Conservation (phyloP, 768 basidiomycete species). For the Trametes coccinea region DNA sequence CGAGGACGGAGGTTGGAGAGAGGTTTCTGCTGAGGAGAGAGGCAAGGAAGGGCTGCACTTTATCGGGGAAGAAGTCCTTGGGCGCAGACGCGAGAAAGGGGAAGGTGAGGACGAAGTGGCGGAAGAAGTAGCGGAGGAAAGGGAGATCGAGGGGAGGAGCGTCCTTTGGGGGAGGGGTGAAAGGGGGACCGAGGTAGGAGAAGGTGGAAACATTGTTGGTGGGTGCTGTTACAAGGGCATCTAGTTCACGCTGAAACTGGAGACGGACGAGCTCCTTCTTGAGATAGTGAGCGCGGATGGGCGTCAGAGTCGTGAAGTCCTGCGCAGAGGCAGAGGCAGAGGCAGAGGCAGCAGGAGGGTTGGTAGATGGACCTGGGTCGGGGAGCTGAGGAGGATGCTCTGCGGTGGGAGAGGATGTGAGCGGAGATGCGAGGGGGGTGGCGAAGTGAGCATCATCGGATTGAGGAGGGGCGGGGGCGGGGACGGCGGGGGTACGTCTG, state of each 20-base stretch:
- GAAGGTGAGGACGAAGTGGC: constrained; percentile 91
- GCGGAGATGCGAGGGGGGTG: constrained; percentile 23
- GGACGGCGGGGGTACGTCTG: constrained; percentile 7
- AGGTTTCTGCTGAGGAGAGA: constrained; percentile 82
- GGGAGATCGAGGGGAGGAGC: constrained; percentile 71
- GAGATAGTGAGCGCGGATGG: constrained; percentile 94
- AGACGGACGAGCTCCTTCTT: constrained; percentile 93
- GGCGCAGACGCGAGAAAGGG: constrained; percentile 92
- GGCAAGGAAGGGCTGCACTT: constrained; percentile 92
- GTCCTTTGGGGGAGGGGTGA: constrained; percentile 66
- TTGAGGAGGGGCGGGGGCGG: constrained; percentile 2
- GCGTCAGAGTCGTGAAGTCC: constrained; percentile 53
- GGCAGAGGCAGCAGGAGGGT: background rate
- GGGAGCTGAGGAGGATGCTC: constrained; percentile 7
- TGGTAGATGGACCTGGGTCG: background rate
- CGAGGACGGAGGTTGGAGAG: constrained; percentile 57
- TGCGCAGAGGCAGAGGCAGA: background rate
- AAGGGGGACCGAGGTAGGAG: constrained; percentile 87
- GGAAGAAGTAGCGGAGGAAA: constrained; percentile 86
- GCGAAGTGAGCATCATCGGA: constrained; percentile 16
- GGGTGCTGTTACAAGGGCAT: constrained; percentile 54
- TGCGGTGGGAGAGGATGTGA: constrained; percentile 10
- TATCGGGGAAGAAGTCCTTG: constrained; percentile 88
- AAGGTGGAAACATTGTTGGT: constrained; percentile 61
- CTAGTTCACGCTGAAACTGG: constrained; percentile 80